Evolutionary conservation across 192 early-diverging fungal species (phyloP).

Genomic region (Rhizoclosmatium sp.): DNA sequence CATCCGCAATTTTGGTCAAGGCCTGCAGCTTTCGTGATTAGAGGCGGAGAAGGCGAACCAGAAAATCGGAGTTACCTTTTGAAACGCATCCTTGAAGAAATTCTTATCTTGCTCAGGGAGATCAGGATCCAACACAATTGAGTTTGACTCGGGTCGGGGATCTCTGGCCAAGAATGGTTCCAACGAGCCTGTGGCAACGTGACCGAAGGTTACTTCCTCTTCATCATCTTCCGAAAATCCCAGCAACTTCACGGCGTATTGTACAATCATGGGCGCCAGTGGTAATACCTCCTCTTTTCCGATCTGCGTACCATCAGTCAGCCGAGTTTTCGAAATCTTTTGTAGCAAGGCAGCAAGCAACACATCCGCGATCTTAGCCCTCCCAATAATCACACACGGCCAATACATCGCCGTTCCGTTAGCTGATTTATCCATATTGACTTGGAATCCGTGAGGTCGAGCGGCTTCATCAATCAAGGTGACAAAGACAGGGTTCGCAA

Average conservation of each 20-base stretch:
- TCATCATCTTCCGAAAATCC: constrained; percentile 20
- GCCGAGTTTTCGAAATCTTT: constrained; percentile 2
- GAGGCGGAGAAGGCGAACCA: neutral
- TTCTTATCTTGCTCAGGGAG: constrained; percentile 3
- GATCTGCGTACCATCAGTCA: neutral
- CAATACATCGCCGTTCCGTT: constrained; percentile 17
- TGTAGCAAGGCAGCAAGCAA: neutral
- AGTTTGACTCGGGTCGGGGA: neutral
- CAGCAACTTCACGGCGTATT: constrained; percentile 12
- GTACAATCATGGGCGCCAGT: neutral
- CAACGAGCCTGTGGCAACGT: constrained; percentile 13
- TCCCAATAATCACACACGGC: constrained; percentile 11
- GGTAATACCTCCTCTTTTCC: neutral
- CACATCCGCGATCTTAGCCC: neutral
- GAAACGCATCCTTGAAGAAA: constrained; percentile 5
- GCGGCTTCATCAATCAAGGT: constrained; percentile 6
- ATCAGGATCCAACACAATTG: neutral
- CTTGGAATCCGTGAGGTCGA: neutral
- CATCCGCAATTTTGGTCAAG: neutral
- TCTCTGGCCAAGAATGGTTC: constrained; percentile 14
- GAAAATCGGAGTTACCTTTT: neutral
- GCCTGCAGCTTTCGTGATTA: constrained; percentile 1
- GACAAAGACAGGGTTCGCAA: constrained; percentile 21
- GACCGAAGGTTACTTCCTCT: neutral
- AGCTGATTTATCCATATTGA: constrained; percentile 6